Base-by-base conservation (phyloP, 305 asterid species). In the Solanum hybrid region DNA sequence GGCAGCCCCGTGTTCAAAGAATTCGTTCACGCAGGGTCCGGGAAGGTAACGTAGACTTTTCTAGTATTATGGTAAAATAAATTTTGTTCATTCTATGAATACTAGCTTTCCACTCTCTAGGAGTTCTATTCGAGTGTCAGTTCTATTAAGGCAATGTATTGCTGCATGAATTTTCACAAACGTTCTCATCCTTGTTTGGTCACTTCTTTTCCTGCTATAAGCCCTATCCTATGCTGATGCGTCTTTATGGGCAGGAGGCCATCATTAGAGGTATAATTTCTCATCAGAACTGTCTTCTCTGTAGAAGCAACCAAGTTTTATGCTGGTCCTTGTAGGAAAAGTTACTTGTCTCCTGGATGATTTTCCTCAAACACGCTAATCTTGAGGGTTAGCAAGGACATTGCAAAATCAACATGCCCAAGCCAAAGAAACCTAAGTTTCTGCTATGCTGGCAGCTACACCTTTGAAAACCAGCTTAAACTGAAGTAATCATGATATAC, bases 281-380 rank as follows among this genome's bases (percentile, higher is more conserved):
- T 38, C 65, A 38, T 12, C 33, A 80, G 33, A 37, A 29, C 65
- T 6, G 65, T 37, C 1, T 80, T 80, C 33, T 80, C 11, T 37
- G 1, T 38, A 79, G 86, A 80, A 80, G 65, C 86, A 2, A 81
- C 87, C 68, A 39, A 81, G 36, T 81, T 26, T 81, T 81, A 39
- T 26, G 87, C 36, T 81, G 24, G 70, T 39, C 65, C 9, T 80
- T 20, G 24, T 39, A 37, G 70, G 87, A 39, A 39, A 81, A 81
- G 57, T 39, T 26, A 7, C 65, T 81, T 7, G 36, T 82, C 87
- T 82, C 26, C 15, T 39, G 87, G 26, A 82, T 38, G 3, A 15
- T 41, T 39, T 81, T 26, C 70, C 32, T 29, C 98, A 31, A 32
- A 31, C 33, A 31, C 33, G 33, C 33, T 31, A 31, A 31, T 31